Evolutionary conservation across 2,329 filamentous ascomycete genomes (phyloP), one percentile per base, ranked within the genome.

Genomic region (Aspergillus piperis): DNA sequence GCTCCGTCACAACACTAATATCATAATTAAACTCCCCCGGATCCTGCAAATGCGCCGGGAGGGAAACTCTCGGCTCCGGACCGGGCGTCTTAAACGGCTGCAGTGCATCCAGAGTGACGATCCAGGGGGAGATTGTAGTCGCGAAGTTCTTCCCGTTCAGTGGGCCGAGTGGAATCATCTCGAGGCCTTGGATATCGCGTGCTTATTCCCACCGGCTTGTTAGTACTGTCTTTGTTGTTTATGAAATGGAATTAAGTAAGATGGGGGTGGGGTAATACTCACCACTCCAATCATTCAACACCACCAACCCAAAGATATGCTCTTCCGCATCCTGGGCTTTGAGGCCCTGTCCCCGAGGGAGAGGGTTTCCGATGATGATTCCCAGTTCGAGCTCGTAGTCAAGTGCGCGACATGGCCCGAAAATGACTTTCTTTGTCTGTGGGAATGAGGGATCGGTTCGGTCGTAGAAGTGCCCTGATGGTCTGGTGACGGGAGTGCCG

Each of bases 111-210:
- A 84, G 74, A 0, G 85, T 86, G 3, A 88, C 71, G 11, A 88
- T 75, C 86, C 86, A 89, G 0, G 86, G 85, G 0, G 83, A 85
- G 21, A 89, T 83, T 0, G 79, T 81, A 0, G 85, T 88, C 6
- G 80, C 81, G 47, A 88, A 86, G 32, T 81, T 83, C 70, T 89
- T 89, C 2, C 82, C 80, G 54, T 87, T 86, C 55, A 88, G 80
- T 0, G 86, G 86, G 0, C 86, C 86, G 0, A 88, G 73, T 0
- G 85, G 85, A 2, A 76, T 77, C 85, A 88, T 88, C 65, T 88
- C 86, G 21, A 84, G 75, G 0, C 73, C 80, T 69, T 88, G 86
- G 19, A 89, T 84, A 68, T 88, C 86, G 5, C 72, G 65, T 3
- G 67, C 68, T 66, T 51, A 56, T 19, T 49, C 21, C 2, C 6